Evolutionary conservation across 2,329 filamentous ascomycete genomes (phyloP).

Genomic region (Aspergillus sp.): DNA sequence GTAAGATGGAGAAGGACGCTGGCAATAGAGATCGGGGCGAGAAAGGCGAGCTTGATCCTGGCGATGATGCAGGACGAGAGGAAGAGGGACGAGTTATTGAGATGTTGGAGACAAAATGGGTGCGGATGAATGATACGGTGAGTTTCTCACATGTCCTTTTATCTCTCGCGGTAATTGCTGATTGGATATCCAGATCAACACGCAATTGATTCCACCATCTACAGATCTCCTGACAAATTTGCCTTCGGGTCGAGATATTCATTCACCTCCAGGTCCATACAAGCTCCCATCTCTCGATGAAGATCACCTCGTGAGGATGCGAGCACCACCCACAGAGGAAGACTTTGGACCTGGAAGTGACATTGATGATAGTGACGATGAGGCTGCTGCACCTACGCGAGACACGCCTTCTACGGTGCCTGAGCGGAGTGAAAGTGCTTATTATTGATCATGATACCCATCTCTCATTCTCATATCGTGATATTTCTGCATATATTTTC

Average conservation of each 20-base stretch:
- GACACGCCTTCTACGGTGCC: slow-evolving; percentile 31
- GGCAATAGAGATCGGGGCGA: slow-evolving; percentile 32
- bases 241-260: slow-evolving; percentile 84
- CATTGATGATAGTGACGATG: slow-evolving; percentile 42
- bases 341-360: slow-evolving; percentile 36
- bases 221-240: slow-evolving; percentile 71
- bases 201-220: slow-evolving; percentile 68
- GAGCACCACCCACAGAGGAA: slow-evolving; percentile 51
- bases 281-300: slow-evolving; percentile 61
- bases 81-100: slow-evolving; percentile 84
- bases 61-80: slow-evolving; percentile 73
- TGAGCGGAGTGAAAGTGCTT: slow-evolving; percentile 28
- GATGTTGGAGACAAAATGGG: slow-evolving; percentile 85
- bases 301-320: slow-evolving; percentile 56
- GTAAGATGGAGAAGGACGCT: slow-evolving; percentile 64
- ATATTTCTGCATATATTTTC: too few species aligned
- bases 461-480: slow-evolving; percentile 1
- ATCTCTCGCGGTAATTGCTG: neutral
- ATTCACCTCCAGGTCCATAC: slow-evolving; percentile 62
- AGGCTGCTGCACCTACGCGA: slow-evolving; percentile 13
- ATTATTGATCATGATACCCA: slow-evolving; percentile 25
- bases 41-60: slow-evolving; percentile 39
- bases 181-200: slow-evolving; percentile 59
- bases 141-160: slow-evolving; percentile 22
- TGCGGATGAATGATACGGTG: slow-evolving; percentile 87